These are phyloP conservation scores for Komagataea norvegica DNA, from an alignment of 1,139 yeast species.

Conservation along the genomic window DNA sequence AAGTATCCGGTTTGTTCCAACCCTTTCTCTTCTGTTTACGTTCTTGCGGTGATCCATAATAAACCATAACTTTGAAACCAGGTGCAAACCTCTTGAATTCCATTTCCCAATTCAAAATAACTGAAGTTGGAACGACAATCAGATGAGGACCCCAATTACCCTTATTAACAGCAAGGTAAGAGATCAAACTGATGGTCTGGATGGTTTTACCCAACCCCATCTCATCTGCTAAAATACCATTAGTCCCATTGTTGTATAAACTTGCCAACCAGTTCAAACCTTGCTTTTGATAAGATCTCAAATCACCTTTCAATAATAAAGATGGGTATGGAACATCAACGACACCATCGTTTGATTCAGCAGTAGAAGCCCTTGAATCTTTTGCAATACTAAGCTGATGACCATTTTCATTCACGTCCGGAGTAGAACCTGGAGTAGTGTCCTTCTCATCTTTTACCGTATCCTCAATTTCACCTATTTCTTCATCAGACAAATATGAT, in stretches of 20 bases:
- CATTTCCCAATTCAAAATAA: constrained; percentile 99
- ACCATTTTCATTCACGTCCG: constrained; percentile 16
- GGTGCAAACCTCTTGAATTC: constrained; percentile 98
- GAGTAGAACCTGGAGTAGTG: constrained; percentile 28
- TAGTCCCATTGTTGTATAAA: constrained; percentile 83
- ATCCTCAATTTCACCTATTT: constrained; percentile 17
- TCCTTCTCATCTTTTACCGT: constrained; percentile 14
- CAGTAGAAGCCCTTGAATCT: constrained; percentile 23
- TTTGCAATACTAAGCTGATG: constrained; percentile 13
- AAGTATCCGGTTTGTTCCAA: constrained; percentile 94
- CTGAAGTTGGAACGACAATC: constrained; percentile 96
- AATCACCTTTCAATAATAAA: constrained; percentile 69
- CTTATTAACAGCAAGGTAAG: constrained; percentile 90
- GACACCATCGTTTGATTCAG: constrained; percentile 40
- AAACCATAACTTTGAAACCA: constrained; percentile 91
- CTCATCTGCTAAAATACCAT: constrained; percentile 97
- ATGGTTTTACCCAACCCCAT: constrained; percentile 99
- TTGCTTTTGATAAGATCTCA: constrained; percentile 91
- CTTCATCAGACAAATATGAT: constrained; percentile 18
- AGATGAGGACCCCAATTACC: constrained; percentile 98
- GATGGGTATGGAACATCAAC: constrained; percentile 67
- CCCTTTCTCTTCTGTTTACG: constrained; percentile 94
- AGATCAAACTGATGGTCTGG: constrained; percentile 83
- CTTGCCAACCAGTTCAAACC: constrained; percentile 98
- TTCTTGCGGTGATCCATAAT: constrained; percentile 97